Conservation (phyloP, 306 rosid genomes). For the Citrullus amarus region DNA sequence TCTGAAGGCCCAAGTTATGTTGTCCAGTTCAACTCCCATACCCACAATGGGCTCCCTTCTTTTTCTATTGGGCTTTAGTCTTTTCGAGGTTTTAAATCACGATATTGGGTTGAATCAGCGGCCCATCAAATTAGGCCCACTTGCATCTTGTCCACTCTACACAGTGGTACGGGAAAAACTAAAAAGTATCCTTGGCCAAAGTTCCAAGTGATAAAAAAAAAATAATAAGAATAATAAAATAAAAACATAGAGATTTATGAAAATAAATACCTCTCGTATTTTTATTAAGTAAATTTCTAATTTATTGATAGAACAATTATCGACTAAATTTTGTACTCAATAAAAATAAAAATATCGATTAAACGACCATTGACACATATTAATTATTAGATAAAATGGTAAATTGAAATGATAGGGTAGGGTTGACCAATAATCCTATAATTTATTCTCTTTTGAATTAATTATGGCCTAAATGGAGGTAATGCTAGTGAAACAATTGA, state of each 20-base stretch:
- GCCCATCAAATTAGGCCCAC: background rate
- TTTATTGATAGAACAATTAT: too few relatives aligned
- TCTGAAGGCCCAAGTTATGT: background rate
- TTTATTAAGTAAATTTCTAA: too few relatives aligned
- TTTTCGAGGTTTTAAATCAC: background rate
- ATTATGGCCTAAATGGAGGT: background rate
- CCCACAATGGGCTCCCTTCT: background rate
- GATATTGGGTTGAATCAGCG: background rate
- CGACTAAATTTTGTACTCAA: too few relatives aligned
- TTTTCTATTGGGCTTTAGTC: background rate
- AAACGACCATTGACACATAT: background rate
- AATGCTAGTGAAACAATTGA: background rate
- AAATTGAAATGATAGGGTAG: background rate
- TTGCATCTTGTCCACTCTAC: too few relatives aligned
- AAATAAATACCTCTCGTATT: too few relatives aligned
- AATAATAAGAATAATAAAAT: too few relatives aligned
- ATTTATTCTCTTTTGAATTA: too few relatives aligned
- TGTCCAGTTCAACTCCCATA: background rate
- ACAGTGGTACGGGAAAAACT: too few relatives aligned
- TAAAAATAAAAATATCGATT: too few relatives aligned
- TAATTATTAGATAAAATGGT: background rate
- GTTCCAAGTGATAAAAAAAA: too few relatives aligned
- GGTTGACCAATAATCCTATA: background rate
- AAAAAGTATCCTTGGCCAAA: too few relatives aligned
- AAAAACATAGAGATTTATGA: too few relatives aligned